Base-by-base conservation (phyloP, 2,329 filamentous ascomycete genomes). In the Aspergillus fumigatus region DNA sequence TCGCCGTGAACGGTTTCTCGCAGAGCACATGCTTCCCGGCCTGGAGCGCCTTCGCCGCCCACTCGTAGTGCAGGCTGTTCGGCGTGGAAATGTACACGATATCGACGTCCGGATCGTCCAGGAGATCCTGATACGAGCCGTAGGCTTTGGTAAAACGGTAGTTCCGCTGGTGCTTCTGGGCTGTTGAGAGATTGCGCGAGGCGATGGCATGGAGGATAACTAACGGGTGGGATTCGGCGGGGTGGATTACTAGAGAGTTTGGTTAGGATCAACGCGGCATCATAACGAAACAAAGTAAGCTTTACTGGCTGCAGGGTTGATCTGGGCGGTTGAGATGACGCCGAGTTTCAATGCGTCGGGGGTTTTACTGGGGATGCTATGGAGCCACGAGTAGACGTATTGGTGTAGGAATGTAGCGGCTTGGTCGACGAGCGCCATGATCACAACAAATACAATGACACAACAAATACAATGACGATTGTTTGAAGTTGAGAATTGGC, bases 121-220 rank as follows among this genome's bases (percentile, higher is more conserved):
- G 55, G 1, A 66, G 55, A 1, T 58, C 66, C 47, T 65, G 53
- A 49, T 67, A 68, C 7, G 65, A 68, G 19, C 62, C 64, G 19
- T 51, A 71, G 70, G 53, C 73, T 67, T 61, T 78, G 0, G 77
- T 77, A 52, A 85, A 82, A 4, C 72, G 71, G 65, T 84, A 74
- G 53, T 78, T 80, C 59, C 77, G 77, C 1, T 80, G 81, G 63
- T 74, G 82, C 0, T 70, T 72, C 51, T 75, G 66, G 0, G 82
- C 83, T 53, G 71, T 79, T 4, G 66, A 64, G 23, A 63, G 65
- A 65, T 83, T 76, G 2, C 82, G 76, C 2, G 82, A 80, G 1
- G 83, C 82, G 8, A 86, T 76, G 5, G 75, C 80, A 25, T 79
- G 74, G 11, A 86, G 60, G 10, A 83, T 70, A 6, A 84, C 79